Conservation (phyloP, 495 filamentous ascomycete genomes). For the Neurospora pannonica region DNA sequence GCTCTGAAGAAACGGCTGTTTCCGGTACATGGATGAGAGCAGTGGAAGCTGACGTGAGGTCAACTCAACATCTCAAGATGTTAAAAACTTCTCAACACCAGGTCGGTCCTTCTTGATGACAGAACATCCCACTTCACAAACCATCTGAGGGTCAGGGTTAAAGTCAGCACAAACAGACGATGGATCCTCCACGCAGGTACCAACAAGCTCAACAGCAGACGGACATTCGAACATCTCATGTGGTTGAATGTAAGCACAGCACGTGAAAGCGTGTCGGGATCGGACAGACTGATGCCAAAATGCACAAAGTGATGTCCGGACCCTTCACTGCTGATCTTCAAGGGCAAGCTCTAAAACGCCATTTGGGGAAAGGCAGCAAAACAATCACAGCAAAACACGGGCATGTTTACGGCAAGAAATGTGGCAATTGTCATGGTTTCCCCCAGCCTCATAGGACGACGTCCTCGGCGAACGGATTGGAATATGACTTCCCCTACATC, state of each 20-base stretch:
- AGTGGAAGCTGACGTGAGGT: not conserved
- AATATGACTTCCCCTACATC: conserved; percentile 70
- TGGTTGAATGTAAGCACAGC: not conserved
- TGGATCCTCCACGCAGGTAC: not conserved
- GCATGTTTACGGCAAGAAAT: conserved; percentile 31
- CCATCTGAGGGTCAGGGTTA: not conserved
- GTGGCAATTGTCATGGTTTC: conserved; percentile 75
- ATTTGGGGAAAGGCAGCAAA: not conserved
- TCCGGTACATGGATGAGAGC: not conserved
- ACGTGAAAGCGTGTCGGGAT: not conserved
- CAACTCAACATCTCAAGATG: not conserved
- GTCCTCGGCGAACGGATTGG: conserved; percentile 74
- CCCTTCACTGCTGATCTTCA: not conserved
- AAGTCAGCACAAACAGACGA: not conserved
- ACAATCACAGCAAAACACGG: not conserved
- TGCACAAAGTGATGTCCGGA: not conserved
- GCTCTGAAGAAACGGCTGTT: not conserved
- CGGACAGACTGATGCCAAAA: not conserved
- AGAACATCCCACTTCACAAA: not conserved
- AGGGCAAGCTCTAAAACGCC: not conserved
- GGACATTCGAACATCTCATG: not conserved
- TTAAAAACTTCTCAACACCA: not conserved
- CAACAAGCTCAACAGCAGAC: not conserved
- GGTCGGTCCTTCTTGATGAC: not conserved
- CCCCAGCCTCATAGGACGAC: conserved; percentile 74